A percentile compares a stretch with the other conserved stretches of the same genome.
These are phyloP conservation scores for Entrophospora sp. DNA, from an alignment of 192 early-diverging fungal species.

Conservation along the genomic window DNA sequence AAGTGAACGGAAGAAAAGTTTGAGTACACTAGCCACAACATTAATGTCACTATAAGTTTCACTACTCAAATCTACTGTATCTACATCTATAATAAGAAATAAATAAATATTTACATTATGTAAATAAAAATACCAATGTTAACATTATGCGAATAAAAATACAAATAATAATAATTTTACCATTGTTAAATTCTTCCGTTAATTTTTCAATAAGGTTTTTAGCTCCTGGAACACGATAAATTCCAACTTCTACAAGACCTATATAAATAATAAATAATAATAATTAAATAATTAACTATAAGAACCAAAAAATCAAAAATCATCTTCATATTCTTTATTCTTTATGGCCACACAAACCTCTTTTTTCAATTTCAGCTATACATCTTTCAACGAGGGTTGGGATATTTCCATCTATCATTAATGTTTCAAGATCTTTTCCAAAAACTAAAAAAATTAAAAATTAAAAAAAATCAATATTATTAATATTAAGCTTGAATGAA, in stretches of 20 bases:
- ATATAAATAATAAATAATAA: background rate
- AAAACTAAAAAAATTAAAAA: conserved; percentile 34
- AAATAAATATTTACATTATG: background rate
- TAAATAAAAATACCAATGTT: background rate
- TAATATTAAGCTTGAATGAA: too few species aligned
- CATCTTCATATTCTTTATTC: background rate
- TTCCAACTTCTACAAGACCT: conserved; percentile 64
- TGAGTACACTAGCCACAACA: conserved; percentile 80
- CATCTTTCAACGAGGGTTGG: conserved; percentile 62
- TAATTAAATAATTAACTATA: background rate
- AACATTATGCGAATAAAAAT: background rate
- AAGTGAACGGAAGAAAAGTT: conserved; percentile 88
- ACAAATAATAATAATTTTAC: conserved; percentile 23
- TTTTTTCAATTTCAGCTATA: conserved; percentile 58
- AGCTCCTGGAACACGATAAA: conserved; percentile 64
- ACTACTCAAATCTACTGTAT: conserved; percentile 45
- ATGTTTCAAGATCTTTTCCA: conserved; percentile 48
- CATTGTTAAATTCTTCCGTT: conserved; percentile 49
- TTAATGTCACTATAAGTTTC: conserved; percentile 68
- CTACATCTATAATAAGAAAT: conserved; percentile 9
- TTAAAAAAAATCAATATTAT: too few species aligned
- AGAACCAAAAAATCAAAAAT: background rate
- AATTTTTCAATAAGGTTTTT: conserved; percentile 54
- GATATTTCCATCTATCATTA: conserved; percentile 50
- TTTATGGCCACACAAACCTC: conserved; percentile 24